Base-by-base conservation (phyloP, 805 yeast species). In the Yueomyces sp. region DNA sequence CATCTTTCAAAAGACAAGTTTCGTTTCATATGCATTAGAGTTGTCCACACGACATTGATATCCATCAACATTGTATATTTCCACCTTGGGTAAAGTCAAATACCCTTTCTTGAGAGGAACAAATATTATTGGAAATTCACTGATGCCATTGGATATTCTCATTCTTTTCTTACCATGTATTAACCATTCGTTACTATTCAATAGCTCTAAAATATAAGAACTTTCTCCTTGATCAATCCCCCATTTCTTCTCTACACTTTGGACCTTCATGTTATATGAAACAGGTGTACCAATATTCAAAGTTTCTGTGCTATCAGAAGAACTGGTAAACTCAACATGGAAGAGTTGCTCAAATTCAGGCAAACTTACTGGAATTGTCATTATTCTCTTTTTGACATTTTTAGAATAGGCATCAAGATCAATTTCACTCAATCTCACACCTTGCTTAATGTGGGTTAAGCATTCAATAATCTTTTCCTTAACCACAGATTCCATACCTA, bases 81-180 rank as follows among this genome's bases (percentile, higher is more conserved):
- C 72, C 3, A 85, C 65, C 44, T 66, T 72, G 0, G 96, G 96
- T 34, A 84, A 65, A 2, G 68, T 61, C 7, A 88, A 56, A 45
- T 79, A 78, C 0, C 97, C 96, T 27, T 79, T 76, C 47, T 75
- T 80, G 43, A 86, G 58, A 1, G 97, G 96, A 12, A 85, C 70
- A 47, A 88, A 59, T 3, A 72, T 63, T 19, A 87, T 45, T 19
- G 69, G 59, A 3, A 61, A 49, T 6, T 49, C 52, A 3, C 48
- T 42, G 42, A 50, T 47, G 7, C 60, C 65, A 4, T 71, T 60
- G 2, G 65, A 56, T 47, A 86, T 73, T 8, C 66, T 56, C 39
- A 76, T 75, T 45, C 67, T 69, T 46, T 76, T 77, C 47, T 73
- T 68, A 0, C 97, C 97, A 4, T 85, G 77, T 4, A 87, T 64